These are phyloP conservation scores for Amanita rubescens DNA, from an alignment of 768 basidiomycete genomes.

Conservation along the genomic window DNA sequence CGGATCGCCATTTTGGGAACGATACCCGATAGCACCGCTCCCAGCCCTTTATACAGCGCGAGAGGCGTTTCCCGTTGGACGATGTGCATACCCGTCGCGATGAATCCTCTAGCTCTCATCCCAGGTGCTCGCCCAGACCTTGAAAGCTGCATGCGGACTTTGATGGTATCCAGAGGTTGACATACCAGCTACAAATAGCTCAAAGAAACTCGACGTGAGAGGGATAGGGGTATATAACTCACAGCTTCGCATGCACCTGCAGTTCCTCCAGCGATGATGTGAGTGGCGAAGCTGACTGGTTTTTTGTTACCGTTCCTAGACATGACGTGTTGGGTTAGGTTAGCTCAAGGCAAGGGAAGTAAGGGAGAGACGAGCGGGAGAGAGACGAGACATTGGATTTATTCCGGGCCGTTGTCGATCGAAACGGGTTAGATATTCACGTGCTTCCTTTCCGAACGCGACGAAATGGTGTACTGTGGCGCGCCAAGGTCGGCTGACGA, in stretches of 20 bases:
- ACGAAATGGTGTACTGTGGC: too few relatives aligned
- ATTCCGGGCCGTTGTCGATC: too few relatives aligned
- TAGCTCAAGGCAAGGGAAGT: too few relatives aligned
- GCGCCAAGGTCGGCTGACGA: too few relatives aligned
- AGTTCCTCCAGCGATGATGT: conserved; percentile 90
- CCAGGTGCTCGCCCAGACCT: conserved; percentile 72
- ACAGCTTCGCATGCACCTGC: conserved; percentile 94
- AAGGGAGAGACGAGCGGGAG: too few relatives aligned
- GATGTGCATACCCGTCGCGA: conserved; percentile 86
- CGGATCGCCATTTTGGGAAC: conserved; percentile 99
- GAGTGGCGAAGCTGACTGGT: conserved; percentile 78
- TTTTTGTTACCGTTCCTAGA: conserved; percentile 57
- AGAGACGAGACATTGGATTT: too few relatives aligned
- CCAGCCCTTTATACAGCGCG: conserved; percentile 96
- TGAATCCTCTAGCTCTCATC: conserved; percentile 85
- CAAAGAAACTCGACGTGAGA: not conserved
- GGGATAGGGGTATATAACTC: conserved; percentile 18
- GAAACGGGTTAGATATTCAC: too few relatives aligned
- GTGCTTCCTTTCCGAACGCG: too few relatives aligned
- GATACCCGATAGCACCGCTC: conserved; percentile 93
- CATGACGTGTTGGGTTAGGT: conserved; percentile 25
- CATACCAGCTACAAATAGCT: conserved; percentile 50
- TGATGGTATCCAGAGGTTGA: conserved; percentile 97
- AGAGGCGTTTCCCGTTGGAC: conserved; percentile 87
- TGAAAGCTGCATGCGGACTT: conserved; percentile 99